These are phyloP conservation scores for Globisporangium iwayamae DNA, from an alignment of 352 stramenopile species.

Conservation along the genomic window DNA sequence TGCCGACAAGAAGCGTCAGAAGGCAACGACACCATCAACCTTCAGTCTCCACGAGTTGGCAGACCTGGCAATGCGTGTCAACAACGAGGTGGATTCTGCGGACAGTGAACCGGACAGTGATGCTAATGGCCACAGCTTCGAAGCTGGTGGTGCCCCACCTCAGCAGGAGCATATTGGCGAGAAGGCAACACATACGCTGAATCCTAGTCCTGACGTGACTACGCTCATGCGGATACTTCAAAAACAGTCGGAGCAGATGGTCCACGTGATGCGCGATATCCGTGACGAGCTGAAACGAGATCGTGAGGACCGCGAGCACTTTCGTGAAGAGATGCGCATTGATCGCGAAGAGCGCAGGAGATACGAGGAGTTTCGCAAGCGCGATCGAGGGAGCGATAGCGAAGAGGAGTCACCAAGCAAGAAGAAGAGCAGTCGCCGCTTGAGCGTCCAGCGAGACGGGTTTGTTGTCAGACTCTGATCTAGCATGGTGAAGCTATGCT, in stretches of 20 bases:
- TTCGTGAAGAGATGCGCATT: conserved; percentile 12
- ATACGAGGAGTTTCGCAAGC: neutral
- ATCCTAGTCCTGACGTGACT: neutral
- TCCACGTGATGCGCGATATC: conserved; percentile 11
- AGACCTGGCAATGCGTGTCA: conserved; percentile 12
- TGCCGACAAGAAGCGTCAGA: neutral
- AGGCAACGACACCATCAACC: neutral
- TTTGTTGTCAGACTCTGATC: conserved; percentile 15
- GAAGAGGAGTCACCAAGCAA: neutral
- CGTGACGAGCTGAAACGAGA: conserved; percentile 14
- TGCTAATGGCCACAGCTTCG: neutral
- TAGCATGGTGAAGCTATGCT: neutral
- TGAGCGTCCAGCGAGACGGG: conserved; percentile 15
- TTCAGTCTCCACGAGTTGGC: conserved; percentile 14
- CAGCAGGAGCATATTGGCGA: neutral
- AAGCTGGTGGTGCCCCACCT: too few relatives aligned
- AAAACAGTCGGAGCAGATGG: conserved; percentile 13
- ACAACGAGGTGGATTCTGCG: neutral
- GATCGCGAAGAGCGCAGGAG: conserved; percentile 6
- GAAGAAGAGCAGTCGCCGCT: conserved; percentile 10
- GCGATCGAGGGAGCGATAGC: neutral
- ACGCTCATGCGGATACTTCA: conserved; percentile 5
- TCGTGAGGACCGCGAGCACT: conserved; percentile 8
- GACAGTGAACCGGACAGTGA: neutral
- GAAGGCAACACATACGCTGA: neutral